Conservation (phyloP, 106 monocot genomes). For the Acorus gramineus region DNA sequence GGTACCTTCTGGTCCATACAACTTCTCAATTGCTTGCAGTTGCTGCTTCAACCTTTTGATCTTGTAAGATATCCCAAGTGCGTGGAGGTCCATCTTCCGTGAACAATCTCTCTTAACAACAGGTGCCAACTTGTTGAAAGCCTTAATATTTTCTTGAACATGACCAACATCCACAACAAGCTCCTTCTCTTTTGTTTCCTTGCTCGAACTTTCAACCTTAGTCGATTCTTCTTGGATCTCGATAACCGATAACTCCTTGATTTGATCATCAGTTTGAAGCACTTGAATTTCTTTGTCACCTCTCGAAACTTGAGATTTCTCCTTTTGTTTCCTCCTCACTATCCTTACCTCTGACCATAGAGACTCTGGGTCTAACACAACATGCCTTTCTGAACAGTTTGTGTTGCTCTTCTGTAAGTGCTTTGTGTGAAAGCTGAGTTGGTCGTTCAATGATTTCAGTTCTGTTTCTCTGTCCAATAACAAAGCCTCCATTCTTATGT, state of each 20-base stretch:
- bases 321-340: constrained; percentile 4
- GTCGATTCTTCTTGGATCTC: constrained; percentile 26
- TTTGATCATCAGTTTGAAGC: too few species aligned
- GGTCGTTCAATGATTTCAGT: constrained; percentile 35
- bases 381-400: not conserved
- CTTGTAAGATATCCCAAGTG: constrained; percentile 70
- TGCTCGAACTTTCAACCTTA: too few species aligned
- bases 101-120: constrained; percentile 5
- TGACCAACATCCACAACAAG: constrained; percentile 30
- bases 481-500: constrained; percentile 33
- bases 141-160: constrained; percentile 4
- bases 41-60: constrained; percentile 87
- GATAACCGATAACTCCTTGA: too few species aligned
- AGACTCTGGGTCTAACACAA: constrained; percentile 1
- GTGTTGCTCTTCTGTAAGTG: constrained; percentile 16
- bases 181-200: constrained; percentile 27
- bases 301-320: constrained; percentile 4
- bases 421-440: constrained; percentile 15
- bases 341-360: constrained; percentile 14
- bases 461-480: constrained; percentile 45
- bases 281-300: not conserved
- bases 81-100: constrained; percentile 75
- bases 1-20: constrained; percentile 19
- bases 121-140: not conserved
- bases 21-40: constrained; percentile 53